Base-by-base conservation (phyloP, 805 yeast genomes). In the Hagleromyces aurorensis region DNA sequence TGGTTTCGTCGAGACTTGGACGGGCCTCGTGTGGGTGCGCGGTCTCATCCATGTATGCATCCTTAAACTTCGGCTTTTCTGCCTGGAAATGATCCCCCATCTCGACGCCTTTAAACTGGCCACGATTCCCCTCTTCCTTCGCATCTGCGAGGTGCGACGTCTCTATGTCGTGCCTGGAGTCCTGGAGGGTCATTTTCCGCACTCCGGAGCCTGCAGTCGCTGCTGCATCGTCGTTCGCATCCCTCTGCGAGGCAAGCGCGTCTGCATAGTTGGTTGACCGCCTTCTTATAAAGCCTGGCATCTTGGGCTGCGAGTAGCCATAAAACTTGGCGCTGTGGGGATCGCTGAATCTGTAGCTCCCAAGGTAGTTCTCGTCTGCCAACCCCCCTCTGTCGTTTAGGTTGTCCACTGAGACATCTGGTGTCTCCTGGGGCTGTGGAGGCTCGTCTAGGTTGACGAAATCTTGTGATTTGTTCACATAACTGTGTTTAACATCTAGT, bases 361-460 rank as follows among this genome's bases (percentile, higher is more conserved):
- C 8, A 22, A 16, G 19, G 23, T 21, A n/a, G 27, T 22, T 20
- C 23, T 26, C 6, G 33, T 27, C 19, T 19, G 23, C 13, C 21
- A 14, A 11, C 19, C 20, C 14, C 29, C 25, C 25, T 25, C 19
- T 19, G 5, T 23, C 25, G 5, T 26, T 16, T 21, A 31, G 23
- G 18, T 29, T 27, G n/a, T 27, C 27, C 11, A 28, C 41, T 18
- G 33, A 32, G 6, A 36, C 34, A 21, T 34, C 33, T 18, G 41
- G 38, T 7, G 46, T 38, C 23, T 36, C 44, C 25, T 41, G 28
- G 5, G 48, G 41, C 8, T 37, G 32, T 7, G 52, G 52, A 15
- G 52, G 41, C n/a, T 40, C 40, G 11, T 45, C 48, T 13, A 47
- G 13, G 16, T 41, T 33, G 13, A 46, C 27, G 20, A 42, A 47